Evolutionary conservation across 192 early-diverging fungal species (phyloP).

Genomic region (Coemansia sp.): DNA sequence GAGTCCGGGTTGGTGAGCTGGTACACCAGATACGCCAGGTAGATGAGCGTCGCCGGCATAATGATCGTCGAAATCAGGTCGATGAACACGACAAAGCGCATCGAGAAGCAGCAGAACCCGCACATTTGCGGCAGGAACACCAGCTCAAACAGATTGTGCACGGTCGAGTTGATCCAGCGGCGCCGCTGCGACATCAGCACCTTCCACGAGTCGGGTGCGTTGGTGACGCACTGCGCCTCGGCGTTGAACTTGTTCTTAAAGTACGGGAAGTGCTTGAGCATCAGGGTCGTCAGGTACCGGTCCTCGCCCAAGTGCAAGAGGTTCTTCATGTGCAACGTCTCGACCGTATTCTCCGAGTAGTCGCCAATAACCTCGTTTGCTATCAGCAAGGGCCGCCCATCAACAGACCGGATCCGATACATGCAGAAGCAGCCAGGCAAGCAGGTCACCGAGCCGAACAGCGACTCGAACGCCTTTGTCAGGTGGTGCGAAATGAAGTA

Average conservation of each 20-base stretch:
- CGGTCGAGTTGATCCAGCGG: slow-evolving; percentile 99
- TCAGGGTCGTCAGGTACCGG: slow-evolving; percentile 89
- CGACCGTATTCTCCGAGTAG: slow-evolving; percentile 87
- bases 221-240: slow-evolving; percentile 88
- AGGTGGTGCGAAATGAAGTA: slow-evolving; percentile 96
- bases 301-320: slow-evolving; percentile 96
- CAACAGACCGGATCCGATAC: slow-evolving; percentile 90
- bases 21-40: slow-evolving; percentile 81
- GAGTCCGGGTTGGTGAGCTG: slow-evolving; percentile 51
- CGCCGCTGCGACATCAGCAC: slow-evolving; percentile 95
- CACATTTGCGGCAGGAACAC: slow-evolving; percentile 88
- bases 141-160: slow-evolving; percentile 96
- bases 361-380: slow-evolving; percentile 78
- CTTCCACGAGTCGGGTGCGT: slow-evolving; percentile 88
- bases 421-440: slow-evolving; percentile 98
- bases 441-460: slow-evolving; percentile 95
- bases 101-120: slow-evolving; percentile 97
- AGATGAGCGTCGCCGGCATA: slow-evolving; percentile 88
- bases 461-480: slow-evolving; percentile 92
- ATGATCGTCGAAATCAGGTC: slow-evolving; percentile 90
- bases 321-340: slow-evolving; percentile 97
- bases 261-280: slow-evolving; percentile 97
- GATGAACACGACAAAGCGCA: slow-evolving; percentile 93
- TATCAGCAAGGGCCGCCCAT: slow-evolving; percentile 80
- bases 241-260: slow-evolving; percentile 88